These are phyloP conservation scores for Nyctanthes arbortristis DNA, from an alignment of 257 asterid species.

Conservation along the genomic window DNA sequence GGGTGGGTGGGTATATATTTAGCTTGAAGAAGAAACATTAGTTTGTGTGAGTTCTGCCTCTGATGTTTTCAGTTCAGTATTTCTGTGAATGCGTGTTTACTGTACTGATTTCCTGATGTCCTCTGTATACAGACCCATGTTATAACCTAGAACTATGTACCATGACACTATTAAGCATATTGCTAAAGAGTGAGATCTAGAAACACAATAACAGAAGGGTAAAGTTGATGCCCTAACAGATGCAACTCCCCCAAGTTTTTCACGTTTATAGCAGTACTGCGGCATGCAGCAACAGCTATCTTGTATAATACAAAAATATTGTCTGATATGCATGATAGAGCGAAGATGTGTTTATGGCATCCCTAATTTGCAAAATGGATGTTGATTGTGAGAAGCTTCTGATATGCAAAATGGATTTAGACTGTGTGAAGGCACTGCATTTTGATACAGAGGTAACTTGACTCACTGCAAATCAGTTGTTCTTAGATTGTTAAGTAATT, in stretches of 20 bases:
- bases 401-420: conserved; percentile 91
- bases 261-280: neutral
- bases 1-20: no score
- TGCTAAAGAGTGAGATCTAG: neutral
- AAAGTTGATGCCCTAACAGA: neutral
- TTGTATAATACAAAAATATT: neutral
- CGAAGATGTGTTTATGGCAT: conserved; percentile 79
- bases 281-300: neutral
- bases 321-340: conserved; percentile 42
- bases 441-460: conserved; percentile 79
- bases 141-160: neutral
- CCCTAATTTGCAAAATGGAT: conserved; percentile 88
- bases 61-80: neutral
- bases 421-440: conserved; percentile 74
- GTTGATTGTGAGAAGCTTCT: conserved; percentile 71
- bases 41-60: neutral
- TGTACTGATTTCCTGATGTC: neutral
- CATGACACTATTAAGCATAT: neutral
- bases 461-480: neutral
- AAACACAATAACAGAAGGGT: neutral
- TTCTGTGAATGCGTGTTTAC: neutral
- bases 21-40: neutral
- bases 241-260: neutral
- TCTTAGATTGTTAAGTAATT: neutral
- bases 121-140: neutral